A percentile compares a stretch with the other conserved stretches of the same genome.
These are phyloP conservation scores for Monilinia fructicola DNA, from an alignment of 2,329 filamentous ascomycete genomes.

Conservation along the genomic window DNA sequence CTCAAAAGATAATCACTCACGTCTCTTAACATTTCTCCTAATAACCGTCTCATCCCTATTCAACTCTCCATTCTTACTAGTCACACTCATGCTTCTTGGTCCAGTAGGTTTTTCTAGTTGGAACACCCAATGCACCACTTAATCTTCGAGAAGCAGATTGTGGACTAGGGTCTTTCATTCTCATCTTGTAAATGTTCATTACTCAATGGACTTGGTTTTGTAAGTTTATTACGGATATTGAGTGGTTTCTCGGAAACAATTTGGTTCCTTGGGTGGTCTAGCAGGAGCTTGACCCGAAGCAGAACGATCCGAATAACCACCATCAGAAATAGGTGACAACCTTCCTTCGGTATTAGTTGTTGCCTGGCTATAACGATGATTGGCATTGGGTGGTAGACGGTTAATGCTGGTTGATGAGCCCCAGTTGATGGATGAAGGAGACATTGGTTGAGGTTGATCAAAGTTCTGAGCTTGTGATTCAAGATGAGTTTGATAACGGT, in stretches of 20 bases:
- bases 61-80: constrained; percentile 35
- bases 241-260: constrained; percentile 49
- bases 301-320: constrained; percentile 35
- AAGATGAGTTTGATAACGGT: constrained; percentile 70
- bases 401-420: constrained; percentile 60
- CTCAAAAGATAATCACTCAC: constrained; percentile 44
- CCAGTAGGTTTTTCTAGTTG: constrained; percentile 41
- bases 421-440: constrained; percentile 62
- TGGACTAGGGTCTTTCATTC: constrained; percentile 24
- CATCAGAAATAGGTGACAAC: constrained; percentile 39
- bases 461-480: constrained; percentile 72
- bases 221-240: constrained; percentile 51
- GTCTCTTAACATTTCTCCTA: constrained; percentile 50
- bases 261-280: constrained; percentile 62
- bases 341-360: constrained; percentile 36
- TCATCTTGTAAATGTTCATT: constrained; percentile 47
- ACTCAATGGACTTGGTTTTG: constrained; percentile 56
- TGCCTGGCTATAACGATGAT: constrained; percentile 48
- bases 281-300: constrained; percentile 49
- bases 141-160: constrained; percentile 34
- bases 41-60: constrained; percentile 38
- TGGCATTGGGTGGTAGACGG: constrained; percentile 51
- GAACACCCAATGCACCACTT: constrained; percentile 35
- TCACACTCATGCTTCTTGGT: constrained; percentile 40
- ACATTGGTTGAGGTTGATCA: constrained; percentile 54